These are phyloP conservation scores for Trichoderma oligosporum DNA, from an alignment of 2,329 filamentous ascomycete species.

Conservation along the genomic window DNA sequence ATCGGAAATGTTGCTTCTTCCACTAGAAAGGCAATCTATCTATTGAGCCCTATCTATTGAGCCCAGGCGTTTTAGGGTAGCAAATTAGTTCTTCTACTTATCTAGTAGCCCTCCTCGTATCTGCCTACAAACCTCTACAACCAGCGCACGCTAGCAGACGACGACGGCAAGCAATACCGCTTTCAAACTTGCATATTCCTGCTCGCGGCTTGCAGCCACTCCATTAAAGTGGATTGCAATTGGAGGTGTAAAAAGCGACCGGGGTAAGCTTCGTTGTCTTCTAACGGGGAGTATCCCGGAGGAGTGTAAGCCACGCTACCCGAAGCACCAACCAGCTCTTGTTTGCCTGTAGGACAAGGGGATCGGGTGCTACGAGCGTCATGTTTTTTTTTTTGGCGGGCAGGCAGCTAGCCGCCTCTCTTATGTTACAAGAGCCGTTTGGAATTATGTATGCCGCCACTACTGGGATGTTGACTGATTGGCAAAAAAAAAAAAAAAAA, in stretches of 20 bases:
- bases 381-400: background rate
- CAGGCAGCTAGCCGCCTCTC: slow-evolving; percentile 5
- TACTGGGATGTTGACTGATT: background rate
- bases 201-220: slow-evolving; percentile 5
- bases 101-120: background rate
- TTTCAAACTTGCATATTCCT: background rate
- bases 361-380: slow-evolving; percentile 1
- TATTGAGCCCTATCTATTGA: no score
- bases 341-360: slow-evolving; percentile 12
- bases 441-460: slow-evolving; percentile 6
- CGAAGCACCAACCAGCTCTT: slow-evolving; percentile 19
- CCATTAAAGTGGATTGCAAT: background rate
- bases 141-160: slow-evolving; percentile 10
- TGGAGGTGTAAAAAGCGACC: background rate
- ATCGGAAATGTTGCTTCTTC: no score
- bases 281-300: slow-evolving; percentile 16
- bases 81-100: no score
- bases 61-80: no score
- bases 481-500: background rate
- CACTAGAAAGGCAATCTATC: no score
- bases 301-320: slow-evolving; percentile 16
- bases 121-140: background rate
- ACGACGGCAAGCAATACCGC: slow-evolving; percentile 1
- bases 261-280: slow-evolving; percentile 2
- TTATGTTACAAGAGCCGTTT: slow-evolving; percentile 1